Evolutionary conservation across 352 stramenopile species (phyloP), one percentile per base, ranked within the genome.

Genomic region (Thraustochytrium sp.): DNA sequence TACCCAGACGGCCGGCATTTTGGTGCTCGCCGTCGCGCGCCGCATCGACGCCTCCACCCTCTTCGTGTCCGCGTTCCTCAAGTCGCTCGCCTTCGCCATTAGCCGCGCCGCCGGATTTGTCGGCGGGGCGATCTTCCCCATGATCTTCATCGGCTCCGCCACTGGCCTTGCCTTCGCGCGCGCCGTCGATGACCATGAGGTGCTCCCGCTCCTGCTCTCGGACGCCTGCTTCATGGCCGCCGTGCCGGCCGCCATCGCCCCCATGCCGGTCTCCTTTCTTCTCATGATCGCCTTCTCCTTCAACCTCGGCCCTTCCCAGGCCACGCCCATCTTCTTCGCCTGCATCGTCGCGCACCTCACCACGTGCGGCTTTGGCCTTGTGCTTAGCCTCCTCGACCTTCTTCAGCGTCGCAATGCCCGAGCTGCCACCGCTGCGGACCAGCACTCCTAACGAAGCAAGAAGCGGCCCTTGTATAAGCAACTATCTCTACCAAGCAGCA

Each of bases 81-180:
- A 86, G 82, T 61, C 82, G 21, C 36, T 86, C 9, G 72, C 56
- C 51, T 85, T 86, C 59, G 78, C 21, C 16, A 61, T 85, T 36
- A 37, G 46, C 44, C 46, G 76, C 9, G 78, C 48, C 16, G 55
- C 48, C 46, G 78, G 78, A 8, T 82, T 85, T n/a, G 54, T 85
- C 13, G 78, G 78, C 5, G 78, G 78, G 13, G 37, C 76, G 21
- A 82, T 85, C 36, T 85, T 85, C 51, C 78, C 78, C 44, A 59
- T 76, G 53, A 75, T 85, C 23, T 84, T 77, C 13, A 29, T 78
- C 36, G 78, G 78, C 16, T 56, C 64, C 13, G 56, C 65, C 44
- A 62, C 54, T 4, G 78, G 64, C 37, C 11, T 68, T 13, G 40
- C n/a, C 31, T 49, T 40, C 40, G n/a, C 26, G 9, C 46, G 38